Evolutionary conservation across 2,329 filamentous ascomycete species (phyloP).

Genomic region (Endothia cerciana): DNA sequence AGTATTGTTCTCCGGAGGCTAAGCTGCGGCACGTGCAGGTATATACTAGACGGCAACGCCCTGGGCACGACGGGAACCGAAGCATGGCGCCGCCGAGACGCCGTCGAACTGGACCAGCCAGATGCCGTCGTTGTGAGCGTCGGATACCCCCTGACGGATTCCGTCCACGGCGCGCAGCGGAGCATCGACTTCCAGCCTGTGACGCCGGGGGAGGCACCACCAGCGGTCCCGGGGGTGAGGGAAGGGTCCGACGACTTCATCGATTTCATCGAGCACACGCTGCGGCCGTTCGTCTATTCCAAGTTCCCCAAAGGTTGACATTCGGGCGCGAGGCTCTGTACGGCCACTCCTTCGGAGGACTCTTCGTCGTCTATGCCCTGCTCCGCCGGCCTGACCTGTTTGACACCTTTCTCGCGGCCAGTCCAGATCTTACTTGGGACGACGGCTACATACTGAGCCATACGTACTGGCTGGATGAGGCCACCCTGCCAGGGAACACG

Average conservation of each 20-base stretch:
- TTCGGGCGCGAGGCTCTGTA: conserved; percentile 34
- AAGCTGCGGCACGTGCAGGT: conserved; percentile 28
- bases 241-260: conserved; percentile 33
- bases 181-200: conserved; percentile 35
- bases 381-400: conserved; percentile 32
- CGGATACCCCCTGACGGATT: conserved; percentile 35
- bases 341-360: conserved; percentile 35
- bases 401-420: conserved; percentile 35
- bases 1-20: not conserved
- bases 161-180: conserved; percentile 32
- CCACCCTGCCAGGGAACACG: conserved; percentile 1
- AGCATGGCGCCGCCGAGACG: conserved; percentile 34
- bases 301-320: conserved; percentile 32
- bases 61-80: conserved; percentile 34
- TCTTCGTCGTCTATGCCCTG: conserved; percentile 34
- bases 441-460: conserved; percentile 31
- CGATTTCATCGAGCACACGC: conserved; percentile 31
- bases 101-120: conserved; percentile 33
- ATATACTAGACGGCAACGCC: conserved; percentile 37
- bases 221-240: conserved; percentile 20
- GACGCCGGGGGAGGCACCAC: conserved; percentile 26
- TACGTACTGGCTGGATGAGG: conserved; percentile 28
- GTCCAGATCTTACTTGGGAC: conserved; percentile 32
- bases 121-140: conserved; percentile 35
- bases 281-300: conserved; percentile 33